phyloP scores from a whole-genome alignment of 2,329 filamentous ascomycete species.

The Diaporthe amygdali region DNA sequence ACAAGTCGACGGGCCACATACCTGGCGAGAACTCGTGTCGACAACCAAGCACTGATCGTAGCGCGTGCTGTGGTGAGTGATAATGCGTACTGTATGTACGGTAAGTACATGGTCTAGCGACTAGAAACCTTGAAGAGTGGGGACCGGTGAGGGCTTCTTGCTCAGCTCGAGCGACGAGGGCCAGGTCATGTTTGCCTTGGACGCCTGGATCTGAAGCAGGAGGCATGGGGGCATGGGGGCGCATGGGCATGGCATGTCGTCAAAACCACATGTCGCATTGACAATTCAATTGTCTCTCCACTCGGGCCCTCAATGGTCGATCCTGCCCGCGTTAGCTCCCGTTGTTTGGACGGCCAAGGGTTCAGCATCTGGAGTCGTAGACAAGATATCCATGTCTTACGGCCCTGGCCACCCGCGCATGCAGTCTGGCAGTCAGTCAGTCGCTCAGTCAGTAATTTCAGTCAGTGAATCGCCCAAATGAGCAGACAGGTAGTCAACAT shows the following conservation, averaged over 20 bases:
- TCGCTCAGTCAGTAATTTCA: neutral
- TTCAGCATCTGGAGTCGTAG: neutral
- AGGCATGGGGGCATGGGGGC: conserved; percentile 1
- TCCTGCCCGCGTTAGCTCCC: conserved; percentile 25
- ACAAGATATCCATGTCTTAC: conserved; percentile 9
- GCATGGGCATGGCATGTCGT: conserved; percentile 19
- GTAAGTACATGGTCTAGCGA: neutral
- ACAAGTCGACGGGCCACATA: conserved; percentile 10
- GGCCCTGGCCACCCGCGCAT: neutral
- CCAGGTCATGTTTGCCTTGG: conserved; percentile 10
- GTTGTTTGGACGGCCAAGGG: conserved; percentile 3
- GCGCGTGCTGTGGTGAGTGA: neutral
- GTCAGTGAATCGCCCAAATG: neutral
- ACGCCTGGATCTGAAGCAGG: neutral
- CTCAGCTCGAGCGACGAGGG: neutral
- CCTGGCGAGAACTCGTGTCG: neutral
- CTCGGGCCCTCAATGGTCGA: conserved; percentile 1
- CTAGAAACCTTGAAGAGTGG: conserved; percentile 19
- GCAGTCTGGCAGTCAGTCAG: conserved; percentile 1
- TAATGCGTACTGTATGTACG: neutral
- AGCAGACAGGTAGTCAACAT: neutral
- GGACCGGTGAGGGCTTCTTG: conserved; percentile 1
- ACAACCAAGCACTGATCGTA: neutral
- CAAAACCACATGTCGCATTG: conserved; percentile 3
- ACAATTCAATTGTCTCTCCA: conserved; percentile 11